Evolutionary conservation across 306 rosid species (phyloP).

Genomic region (Quercus aquifolioides): DNA sequence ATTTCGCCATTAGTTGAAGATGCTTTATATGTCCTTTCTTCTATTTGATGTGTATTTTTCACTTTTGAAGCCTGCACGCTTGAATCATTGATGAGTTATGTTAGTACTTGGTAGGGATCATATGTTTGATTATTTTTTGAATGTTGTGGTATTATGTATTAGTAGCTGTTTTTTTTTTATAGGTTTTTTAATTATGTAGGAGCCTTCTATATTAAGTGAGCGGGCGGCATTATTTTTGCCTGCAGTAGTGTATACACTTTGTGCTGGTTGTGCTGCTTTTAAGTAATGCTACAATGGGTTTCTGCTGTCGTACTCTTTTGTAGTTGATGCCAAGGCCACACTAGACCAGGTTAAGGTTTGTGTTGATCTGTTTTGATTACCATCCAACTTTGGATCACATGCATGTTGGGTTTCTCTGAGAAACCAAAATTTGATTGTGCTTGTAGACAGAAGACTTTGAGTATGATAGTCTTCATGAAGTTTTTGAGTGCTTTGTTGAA

Average conservation of each 20-base stretch:
- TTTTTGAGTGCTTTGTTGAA: slow-evolving; percentile 76
- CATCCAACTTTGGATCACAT: slow-evolving; percentile 3
- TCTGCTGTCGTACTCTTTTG: slow-evolving; percentile 30
- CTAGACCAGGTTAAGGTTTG: slow-evolving; percentile 51
- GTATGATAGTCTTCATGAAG: slow-evolving; percentile 37
- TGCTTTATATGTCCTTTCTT: background rate
- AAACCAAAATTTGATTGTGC: slow-evolving; percentile 24
- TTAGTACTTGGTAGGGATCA: background rate
- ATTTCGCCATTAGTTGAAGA: background rate
- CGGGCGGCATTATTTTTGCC: slow-evolving; percentile 55
- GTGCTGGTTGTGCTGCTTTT: slow-evolving; percentile 57
- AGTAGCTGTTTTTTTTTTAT: background rate
- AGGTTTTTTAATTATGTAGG: background rate
- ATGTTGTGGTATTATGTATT: background rate
- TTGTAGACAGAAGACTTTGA: slow-evolving; percentile 60
- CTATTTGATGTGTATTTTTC: background rate
- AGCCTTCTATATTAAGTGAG: slow-evolving; percentile 41
- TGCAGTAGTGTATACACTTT: slow-evolving; percentile 73
- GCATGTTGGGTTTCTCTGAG: background rate
- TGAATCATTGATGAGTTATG: background rate
- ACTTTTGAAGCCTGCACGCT: background rate
- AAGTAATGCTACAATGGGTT: slow-evolving; percentile 36
- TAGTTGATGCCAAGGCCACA: slow-evolving; percentile 34
- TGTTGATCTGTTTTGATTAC: slow-evolving; percentile 14
- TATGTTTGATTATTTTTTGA: background rate